phyloP scores from a whole-genome alignment of 148 eudicot species.

The Diospyros lotus region DNA sequence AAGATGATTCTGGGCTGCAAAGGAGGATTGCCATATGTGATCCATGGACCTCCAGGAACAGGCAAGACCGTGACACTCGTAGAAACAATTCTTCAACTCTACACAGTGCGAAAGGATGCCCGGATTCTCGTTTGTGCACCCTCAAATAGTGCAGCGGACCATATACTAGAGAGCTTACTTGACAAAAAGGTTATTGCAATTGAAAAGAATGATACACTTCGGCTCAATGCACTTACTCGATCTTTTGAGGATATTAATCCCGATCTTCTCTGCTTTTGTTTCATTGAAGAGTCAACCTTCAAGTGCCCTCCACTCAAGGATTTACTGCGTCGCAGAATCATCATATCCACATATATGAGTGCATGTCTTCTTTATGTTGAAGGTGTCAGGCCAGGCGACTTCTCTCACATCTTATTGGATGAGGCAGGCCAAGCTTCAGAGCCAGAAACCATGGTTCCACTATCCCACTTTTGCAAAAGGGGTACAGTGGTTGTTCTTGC shows the following conservation, averaged over 20 bases:
- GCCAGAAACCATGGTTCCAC: conserved; percentile 92
- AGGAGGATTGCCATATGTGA: conserved; percentile 79
- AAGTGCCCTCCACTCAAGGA: conserved; percentile 43
- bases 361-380: conserved; percentile 56
- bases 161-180: conserved; percentile 58
- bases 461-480: conserved; percentile 49
- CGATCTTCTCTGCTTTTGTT: conserved; percentile 42
- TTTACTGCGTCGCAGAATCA: conserved; percentile 41
- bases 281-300: conserved; percentile 43
- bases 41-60: conserved; percentile 96
- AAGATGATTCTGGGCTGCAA: conserved; percentile 62
- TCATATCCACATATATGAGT: conserved; percentile 80
- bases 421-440: conserved; percentile 99
- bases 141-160: conserved; percentile 93
- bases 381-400: conserved; percentile 62
- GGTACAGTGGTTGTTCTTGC: conserved; percentile 79
- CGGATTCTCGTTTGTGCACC: conserved; percentile 78
- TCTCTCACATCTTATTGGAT: conserved; percentile 85
- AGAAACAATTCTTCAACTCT: conserved; percentile 75
- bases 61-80: conserved; percentile 87
- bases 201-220: conserved; percentile 40
- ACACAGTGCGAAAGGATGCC: conserved; percentile 21
- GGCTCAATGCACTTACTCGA: conserved; percentile 86
- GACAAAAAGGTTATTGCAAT: conserved; percentile 22
- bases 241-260: conserved; percentile 59